Percentiles rank a stretch among this genome's conserved stretches.
Evolutionary conservation across 2,329 filamentous ascomycete species (phyloP).

Genomic region (Trichoderma oligosporum): DNA sequence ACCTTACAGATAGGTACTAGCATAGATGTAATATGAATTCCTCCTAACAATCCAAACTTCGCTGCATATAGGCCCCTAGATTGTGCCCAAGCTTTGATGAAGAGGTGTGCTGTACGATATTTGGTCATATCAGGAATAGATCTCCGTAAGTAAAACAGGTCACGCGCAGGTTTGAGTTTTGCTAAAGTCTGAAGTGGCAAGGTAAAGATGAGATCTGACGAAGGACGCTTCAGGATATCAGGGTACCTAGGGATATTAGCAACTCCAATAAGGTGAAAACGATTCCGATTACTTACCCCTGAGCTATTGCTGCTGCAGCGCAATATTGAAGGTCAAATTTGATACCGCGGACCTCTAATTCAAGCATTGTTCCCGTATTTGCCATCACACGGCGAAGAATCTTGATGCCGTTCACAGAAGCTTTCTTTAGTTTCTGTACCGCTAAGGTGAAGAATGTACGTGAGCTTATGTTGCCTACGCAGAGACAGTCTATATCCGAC

Average conservation of each 20-base stretch:
- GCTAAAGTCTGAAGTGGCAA: conserved; percentile 53
- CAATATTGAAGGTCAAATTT: conserved; percentile 66
- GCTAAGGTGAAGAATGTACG: conserved; percentile 60
- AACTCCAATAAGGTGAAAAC: background rate
- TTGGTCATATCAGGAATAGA: conserved; percentile 56
- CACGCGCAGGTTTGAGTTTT: conserved; percentile 62
- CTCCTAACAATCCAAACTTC: conserved; percentile 62
- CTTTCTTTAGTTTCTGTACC: conserved; percentile 50
- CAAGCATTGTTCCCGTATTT: conserved; percentile 59
- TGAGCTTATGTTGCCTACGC: conserved; percentile 58
- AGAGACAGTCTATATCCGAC: conserved; percentile 64
- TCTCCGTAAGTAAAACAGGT: conserved; percentile 56
- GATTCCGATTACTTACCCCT: conserved; percentile 36
- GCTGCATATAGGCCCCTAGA: conserved; percentile 60
- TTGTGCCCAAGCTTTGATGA: conserved; percentile 60
- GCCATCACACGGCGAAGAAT: conserved; percentile 57
- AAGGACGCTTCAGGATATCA: conserved; percentile 43
- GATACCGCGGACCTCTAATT: conserved; percentile 55
- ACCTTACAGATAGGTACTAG: conserved; percentile 58
- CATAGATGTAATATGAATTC: conserved; percentile 61
- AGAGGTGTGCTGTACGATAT: conserved; percentile 57
- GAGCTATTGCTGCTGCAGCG: conserved; percentile 51
- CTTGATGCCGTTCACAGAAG: conserved; percentile 40
- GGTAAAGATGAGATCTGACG: conserved; percentile 51
- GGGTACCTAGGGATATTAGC: conserved; percentile 39